Evolutionary conservation across 805 yeast genomes (phyloP).

Genomic region (Grigorovia transvaalensis): DNA sequence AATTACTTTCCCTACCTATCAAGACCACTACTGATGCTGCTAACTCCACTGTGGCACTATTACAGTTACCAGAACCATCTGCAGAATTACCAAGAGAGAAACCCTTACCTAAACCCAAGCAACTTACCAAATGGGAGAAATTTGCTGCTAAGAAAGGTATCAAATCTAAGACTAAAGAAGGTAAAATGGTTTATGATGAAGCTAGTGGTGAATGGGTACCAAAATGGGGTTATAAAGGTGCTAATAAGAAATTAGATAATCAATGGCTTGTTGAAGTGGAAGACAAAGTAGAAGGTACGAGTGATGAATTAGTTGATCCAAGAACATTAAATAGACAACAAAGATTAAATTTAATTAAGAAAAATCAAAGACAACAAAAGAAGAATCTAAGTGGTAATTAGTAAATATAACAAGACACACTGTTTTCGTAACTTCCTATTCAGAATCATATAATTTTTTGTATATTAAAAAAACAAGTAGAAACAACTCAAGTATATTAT

Average conservation of each 20-base stretch:
- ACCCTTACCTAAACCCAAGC: constrained; percentile 84
- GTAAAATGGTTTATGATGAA: constrained; percentile 84
- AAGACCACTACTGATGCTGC: constrained; percentile 73
- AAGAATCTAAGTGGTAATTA: constrained; percentile 46
- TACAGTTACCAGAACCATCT: constrained; percentile 74
- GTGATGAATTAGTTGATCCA: constrained; percentile 72
- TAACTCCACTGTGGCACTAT: constrained; percentile 54
- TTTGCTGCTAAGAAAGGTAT: constrained; percentile 96
- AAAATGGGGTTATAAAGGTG: constrained; percentile 96
- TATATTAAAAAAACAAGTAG: no score
- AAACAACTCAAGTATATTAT: neutral
- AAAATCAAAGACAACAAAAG: constrained; percentile 66
- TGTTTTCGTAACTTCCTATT: no score
- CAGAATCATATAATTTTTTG: neutral
- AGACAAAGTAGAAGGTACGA: constrained; percentile 51
- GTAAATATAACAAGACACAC: no score
- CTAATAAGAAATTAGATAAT: constrained; percentile 72
- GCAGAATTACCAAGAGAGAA: constrained; percentile 89
- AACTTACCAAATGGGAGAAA: constrained; percentile 91
- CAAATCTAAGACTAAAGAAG: constrained; percentile 77
- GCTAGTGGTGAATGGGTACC: constrained; percentile 91
- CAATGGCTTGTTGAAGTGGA: constrained; percentile 97
- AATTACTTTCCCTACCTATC: constrained; percentile 79
- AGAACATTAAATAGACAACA: constrained; percentile 72
- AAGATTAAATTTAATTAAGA: constrained; percentile 70